Percentiles rank a stretch among this genome's conserved stretches.
phyloP scores from a whole-genome alignment of 345 rosid species.

The Salix viminalis region DNA sequence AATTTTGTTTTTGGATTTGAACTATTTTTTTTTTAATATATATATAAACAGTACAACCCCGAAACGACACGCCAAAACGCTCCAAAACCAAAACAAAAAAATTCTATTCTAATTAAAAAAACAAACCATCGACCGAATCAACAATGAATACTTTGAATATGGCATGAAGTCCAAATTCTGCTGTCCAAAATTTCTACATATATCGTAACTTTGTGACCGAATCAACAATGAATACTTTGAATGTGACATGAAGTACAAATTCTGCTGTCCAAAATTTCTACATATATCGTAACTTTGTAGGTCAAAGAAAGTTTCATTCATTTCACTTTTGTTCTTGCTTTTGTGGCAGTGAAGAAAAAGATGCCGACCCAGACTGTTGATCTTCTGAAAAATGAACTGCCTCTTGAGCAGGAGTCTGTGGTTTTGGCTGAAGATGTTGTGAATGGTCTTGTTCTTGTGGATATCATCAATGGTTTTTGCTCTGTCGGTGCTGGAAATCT shows the following conservation, averaged over 20 bases:
- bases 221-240: too few relatives aligned
- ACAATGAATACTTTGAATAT: too few relatives aligned
- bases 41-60: too few relatives aligned
- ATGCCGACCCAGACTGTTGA: conserved; percentile 38
- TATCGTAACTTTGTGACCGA: background rate
- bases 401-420: conserved; percentile 47
- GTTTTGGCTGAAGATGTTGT: conserved; percentile 39
- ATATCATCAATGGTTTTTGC: conserved; percentile 83
- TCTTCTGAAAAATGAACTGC: conserved; percentile 52
- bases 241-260: background rate
- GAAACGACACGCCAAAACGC: fast-evolving
- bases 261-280: background rate
- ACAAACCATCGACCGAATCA: too few relatives aligned
- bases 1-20: too few relatives aligned
- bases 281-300: background rate
- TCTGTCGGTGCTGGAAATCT: conserved; percentile 76
- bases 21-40: too few relatives aligned
- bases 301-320: background rate
- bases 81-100: too few relatives aligned
- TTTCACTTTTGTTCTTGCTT: background rate
- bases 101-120: too few relatives aligned
- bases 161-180: background rate
- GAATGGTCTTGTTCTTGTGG: conserved; percentile 81
- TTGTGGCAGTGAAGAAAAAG: background rate
- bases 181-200: background rate